These are phyloP conservation scores for Elongisporangium undulatum DNA, from an alignment of 352 stramenopile genomes.

Conservation along the genomic window DNA sequence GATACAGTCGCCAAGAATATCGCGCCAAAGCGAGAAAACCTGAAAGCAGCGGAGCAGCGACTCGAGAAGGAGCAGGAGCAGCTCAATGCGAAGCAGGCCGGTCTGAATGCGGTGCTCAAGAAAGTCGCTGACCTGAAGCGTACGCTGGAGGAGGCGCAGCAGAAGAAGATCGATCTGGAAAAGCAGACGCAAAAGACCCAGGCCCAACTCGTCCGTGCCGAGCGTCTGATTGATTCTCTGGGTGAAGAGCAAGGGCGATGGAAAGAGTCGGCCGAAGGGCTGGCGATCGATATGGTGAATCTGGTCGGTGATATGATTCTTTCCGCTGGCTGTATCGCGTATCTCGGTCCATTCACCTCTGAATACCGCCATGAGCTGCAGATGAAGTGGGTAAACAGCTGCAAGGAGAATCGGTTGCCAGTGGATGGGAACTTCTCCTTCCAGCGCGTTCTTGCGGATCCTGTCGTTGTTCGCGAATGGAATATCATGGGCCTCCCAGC, in stretches of 20 bases:
- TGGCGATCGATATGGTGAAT: constrained; percentile 85
- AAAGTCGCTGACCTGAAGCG: constrained; percentile 88
- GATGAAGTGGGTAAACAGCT: constrained; percentile 79
- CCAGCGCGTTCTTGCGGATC: constrained; percentile 75
- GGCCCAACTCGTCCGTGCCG: constrained; percentile 85
- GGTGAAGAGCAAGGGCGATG: constrained; percentile 89
- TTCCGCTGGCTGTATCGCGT: constrained; percentile 90
- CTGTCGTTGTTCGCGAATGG: constrained; percentile 89
- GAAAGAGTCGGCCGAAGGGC: constrained; percentile 73
- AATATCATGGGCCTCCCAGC: constrained; percentile 90
- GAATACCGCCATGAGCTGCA: constrained; percentile 84
- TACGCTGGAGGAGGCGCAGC: constrained; percentile 83
- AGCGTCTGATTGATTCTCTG: constrained; percentile 88
- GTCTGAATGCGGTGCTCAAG: constrained; percentile 69
- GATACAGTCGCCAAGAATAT: constrained; percentile 93
- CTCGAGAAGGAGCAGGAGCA: constrained; percentile 84
- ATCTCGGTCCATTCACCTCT: constrained; percentile 89
- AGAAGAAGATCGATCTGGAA: constrained; percentile 92
- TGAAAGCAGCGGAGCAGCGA: constrained; percentile 84
- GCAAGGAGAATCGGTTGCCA: constrained; percentile 72
- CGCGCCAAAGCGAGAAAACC: constrained; percentile 90
- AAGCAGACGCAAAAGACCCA: constrained; percentile 84
- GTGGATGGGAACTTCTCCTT: constrained; percentile 86
- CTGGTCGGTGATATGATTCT: constrained; percentile 93
- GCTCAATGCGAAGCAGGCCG: constrained; percentile 86